Evolutionary conservation across 306 rosid genomes (phyloP).

Genomic region (Gastrolobium bilobum): DNA sequence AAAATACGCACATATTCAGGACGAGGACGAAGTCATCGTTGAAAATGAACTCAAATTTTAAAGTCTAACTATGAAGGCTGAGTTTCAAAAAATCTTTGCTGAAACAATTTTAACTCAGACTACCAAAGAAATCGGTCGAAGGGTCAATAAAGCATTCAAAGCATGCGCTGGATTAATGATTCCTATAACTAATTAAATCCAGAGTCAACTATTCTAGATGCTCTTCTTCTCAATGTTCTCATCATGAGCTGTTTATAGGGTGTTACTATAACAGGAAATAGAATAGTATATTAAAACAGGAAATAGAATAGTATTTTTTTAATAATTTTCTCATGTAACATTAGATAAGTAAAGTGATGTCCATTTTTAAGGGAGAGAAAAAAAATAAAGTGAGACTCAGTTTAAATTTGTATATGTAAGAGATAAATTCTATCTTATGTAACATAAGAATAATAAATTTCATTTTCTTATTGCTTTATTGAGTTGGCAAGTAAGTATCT

Average conservation of each 20-base stretch:
- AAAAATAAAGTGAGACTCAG: too few relatives aligned
- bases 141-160: constrained; percentile 36
- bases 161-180: constrained; percentile 45
- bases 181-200: constrained; percentile 29
- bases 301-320: too few relatives aligned
- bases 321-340: too few relatives aligned
- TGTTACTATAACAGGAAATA: background rate
- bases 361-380: too few relatives aligned
- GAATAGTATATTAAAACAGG: too few relatives aligned
- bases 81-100: background rate
- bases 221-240: background rate
- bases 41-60: background rate
- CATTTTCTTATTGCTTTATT: too few relatives aligned
- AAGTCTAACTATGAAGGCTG: background rate
- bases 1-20: background rate
- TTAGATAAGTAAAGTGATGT: too few relatives aligned
- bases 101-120: background rate
- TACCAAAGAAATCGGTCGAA: background rate
- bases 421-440: too few relatives aligned
- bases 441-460: too few relatives aligned
- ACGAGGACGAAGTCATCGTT: background rate
- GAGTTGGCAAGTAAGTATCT: background rate
- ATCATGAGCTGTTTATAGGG: background rate
- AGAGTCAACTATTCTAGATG: constrained; percentile 39
- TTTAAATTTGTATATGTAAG: too few relatives aligned